Conservation (phyloP, 371 early-diverging fungal genomes). For the Haplosporangium sp. region DNA sequence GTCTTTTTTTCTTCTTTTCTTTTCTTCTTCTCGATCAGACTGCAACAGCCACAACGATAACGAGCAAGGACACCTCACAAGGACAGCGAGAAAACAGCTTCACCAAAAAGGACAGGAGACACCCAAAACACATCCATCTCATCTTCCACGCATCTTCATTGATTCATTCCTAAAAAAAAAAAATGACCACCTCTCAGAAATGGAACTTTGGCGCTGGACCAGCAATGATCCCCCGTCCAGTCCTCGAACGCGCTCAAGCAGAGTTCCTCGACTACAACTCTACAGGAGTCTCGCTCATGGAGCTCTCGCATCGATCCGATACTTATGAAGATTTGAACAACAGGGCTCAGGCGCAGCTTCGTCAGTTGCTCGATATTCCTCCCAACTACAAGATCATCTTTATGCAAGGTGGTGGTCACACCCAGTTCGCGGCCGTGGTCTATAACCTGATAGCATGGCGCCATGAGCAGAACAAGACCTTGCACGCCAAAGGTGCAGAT, state of each 20-base stretch:
- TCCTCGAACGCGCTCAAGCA: conserved; percentile 82
- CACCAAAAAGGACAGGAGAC: too few species aligned
- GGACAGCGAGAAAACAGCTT: too few species aligned
- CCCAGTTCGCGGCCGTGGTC: conserved; percentile 90
- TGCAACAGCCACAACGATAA: too few species aligned
- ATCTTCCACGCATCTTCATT: background rate
- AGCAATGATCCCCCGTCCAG: conserved; percentile 84
- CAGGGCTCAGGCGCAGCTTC: conserved; percentile 77
- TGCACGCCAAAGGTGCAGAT: conserved; percentile 15
- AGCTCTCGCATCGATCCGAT: conserved; percentile 93
- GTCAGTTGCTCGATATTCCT: conserved; percentile 82
- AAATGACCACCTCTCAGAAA: conserved; percentile 17
- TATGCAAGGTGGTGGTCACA: conserved; percentile 96
- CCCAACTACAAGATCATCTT: conserved; percentile 89
- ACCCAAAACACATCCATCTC: too few species aligned
- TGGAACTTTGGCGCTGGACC: conserved; percentile 96
- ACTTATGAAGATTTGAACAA: conserved; percentile 81
- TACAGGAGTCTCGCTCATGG: conserved; percentile 93
- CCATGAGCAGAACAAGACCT: conserved; percentile 57
- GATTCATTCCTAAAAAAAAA: background rate
- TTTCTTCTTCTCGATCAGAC: background rate
- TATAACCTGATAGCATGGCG: conserved; percentile 88
- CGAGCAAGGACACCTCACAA: too few species aligned
- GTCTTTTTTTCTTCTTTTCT: background rate
- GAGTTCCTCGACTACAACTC: conserved; percentile 83